Evolutionary conservation across 2,329 filamentous ascomycete species (phyloP), one percentile per base, ranked within the genome.

Genomic region (Scolecobasidium constrictum): DNA sequence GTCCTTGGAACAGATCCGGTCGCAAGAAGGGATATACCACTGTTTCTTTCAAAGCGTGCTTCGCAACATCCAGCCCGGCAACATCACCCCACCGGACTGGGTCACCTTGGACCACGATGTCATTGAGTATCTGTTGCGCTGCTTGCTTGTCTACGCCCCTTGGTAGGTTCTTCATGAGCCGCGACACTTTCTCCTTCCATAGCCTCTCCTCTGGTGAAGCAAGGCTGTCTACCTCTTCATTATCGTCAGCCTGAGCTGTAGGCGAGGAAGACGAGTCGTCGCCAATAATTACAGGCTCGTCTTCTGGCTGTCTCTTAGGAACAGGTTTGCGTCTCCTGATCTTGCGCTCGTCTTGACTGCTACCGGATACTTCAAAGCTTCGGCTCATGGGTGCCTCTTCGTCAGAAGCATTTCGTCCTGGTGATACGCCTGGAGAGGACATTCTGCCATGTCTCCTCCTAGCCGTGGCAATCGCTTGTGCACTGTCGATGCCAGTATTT

Each of bases 1-100:
- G 71, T 0, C 92, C 92, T 75, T 90, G 92, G 65, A 98, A 98
- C 2, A 98, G 67, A 61, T 98, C 92, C 2, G 92, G 92, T 2
- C 92, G 82, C 9, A 98, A 67, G 58, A 98, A 96, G 1, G 92
- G 92, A 54, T 98, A 98, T 2, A 98, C 90, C 2, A 98, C 92
- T 1, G 87, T 87, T 62, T 98, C 92, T 55, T 94, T 90, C 39
- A 98, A 66, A 0, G 92, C 88, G 43, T 79, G 85, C 58, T 98
- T 98, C 23, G 92, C 92, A 42, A 83, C 74, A 39, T 94, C 85
- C 3, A 98, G 67, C 1, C 92, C 92, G 1, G 92, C 88, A 44
- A 98, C 83, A 56, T 98, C 92, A 38, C 78, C 75, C 92, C 92
- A 98, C 53, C 84, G 86, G 2, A 98, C 92, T 56, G 94, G 84